These are phyloP conservation scores for Tetrapisispora nanseiensis DNA, from an alignment of 805 yeast species.

Conservation along the genomic window DNA sequence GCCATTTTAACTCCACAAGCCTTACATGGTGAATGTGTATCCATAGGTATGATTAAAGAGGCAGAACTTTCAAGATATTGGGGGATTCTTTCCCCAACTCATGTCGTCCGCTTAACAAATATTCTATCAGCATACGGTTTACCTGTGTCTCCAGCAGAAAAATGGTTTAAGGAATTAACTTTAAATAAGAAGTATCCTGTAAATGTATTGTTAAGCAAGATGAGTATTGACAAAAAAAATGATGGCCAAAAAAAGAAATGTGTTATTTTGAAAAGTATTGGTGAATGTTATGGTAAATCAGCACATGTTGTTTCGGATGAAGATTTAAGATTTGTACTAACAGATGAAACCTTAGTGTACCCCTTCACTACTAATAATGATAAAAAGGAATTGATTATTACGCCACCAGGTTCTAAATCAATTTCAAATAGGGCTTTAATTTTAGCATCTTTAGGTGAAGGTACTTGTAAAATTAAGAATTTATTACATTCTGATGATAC, in stretches of 20 bases:
- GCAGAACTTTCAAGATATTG: slow-evolving; percentile 91
- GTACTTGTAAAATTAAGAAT: slow-evolving; percentile 74
- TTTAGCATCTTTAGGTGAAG: slow-evolving; percentile 83
- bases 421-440: slow-evolving; percentile 91
- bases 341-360: slow-evolving; percentile 68
- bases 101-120: slow-evolving; percentile 81
- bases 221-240: slow-evolving; percentile 95
- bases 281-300: slow-evolving; percentile 77
- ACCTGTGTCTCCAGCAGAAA: slow-evolving; percentile 71
- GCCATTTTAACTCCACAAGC: slow-evolving; percentile 96
- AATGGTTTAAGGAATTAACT: slow-evolving; percentile 59
- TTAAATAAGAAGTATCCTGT: slow-evolving; percentile 65
- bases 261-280: slow-evolving; percentile 74
- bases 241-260: slow-evolving; percentile 86
- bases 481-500: slow-evolving; percentile 94
- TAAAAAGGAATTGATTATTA: slow-evolving; percentile 34
- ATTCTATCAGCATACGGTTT: slow-evolving; percentile 78
- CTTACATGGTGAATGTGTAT: slow-evolving; percentile 96
- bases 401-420: slow-evolving; percentile 96
- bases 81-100: slow-evolving; percentile 83
- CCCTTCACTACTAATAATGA: slow-evolving; percentile 36
- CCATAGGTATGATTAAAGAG: slow-evolving; percentile 90
- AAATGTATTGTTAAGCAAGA: slow-evolving; percentile 61
- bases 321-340: slow-evolving; percentile 69
- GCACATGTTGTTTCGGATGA: slow-evolving; percentile 79